Evolutionary conservation across 148 eudicot species (phyloP).

Genomic region (Nepenthes gracilis): DNA sequence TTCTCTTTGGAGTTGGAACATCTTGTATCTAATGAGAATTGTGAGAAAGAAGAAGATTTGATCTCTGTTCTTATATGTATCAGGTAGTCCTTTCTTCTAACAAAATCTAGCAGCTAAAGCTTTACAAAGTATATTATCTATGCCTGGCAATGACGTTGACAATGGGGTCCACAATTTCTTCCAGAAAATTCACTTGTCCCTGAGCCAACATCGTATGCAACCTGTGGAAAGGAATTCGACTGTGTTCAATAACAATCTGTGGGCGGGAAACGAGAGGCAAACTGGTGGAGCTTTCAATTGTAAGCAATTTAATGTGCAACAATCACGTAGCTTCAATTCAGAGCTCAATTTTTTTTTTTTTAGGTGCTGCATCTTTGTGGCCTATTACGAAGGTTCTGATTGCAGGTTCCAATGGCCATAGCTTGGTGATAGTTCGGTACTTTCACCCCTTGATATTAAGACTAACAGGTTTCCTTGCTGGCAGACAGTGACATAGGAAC

Average conservation of each 20-base stretch:
- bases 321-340: conserved; percentile 30
- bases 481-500: conserved; percentile 56
- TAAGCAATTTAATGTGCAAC: conserved; percentile 40
- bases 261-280: conserved; percentile 55
- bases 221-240: conserved; percentile 58
- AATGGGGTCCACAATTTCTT: conserved; percentile 90
- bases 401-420: not conserved
- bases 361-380: not conserved
- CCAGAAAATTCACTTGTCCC: conserved; percentile 57
- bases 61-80: conserved; percentile 2
- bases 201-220: conserved; percentile 43
- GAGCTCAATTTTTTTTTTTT: not conserved
- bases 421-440: not conserved
- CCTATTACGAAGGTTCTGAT: no score
- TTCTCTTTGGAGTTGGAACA: not conserved
- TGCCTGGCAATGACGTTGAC: conserved; percentile 85
- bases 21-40: not conserved
- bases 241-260: conserved; percentile 29
- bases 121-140: conserved; percentile 42
- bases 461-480: not conserved
- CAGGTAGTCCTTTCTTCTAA: conserved; percentile 3
- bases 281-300: conserved; percentile 27
- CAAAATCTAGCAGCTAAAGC: conserved; percentile 16
- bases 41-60: not conserved
- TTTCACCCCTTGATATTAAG: not conserved